Conservation (phyloP, 495 filamentous ascomycete species). For the Penicillium herquei region DNA sequence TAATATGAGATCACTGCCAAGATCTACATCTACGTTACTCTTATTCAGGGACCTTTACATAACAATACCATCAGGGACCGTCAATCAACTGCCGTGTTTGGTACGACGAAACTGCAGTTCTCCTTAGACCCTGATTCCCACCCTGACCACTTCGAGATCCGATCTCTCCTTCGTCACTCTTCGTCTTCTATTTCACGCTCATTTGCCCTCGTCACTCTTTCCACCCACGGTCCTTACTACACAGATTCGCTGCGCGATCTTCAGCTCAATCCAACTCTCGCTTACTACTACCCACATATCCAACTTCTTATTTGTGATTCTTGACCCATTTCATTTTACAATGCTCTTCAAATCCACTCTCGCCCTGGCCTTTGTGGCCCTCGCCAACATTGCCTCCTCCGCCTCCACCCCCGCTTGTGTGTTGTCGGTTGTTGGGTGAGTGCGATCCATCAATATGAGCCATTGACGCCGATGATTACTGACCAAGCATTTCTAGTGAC, state of each 20-base stretch:
- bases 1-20: no score
- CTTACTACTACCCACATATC: not conserved
- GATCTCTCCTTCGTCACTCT: constrained; percentile 26
- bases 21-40: no score
- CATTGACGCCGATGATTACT: constrained; percentile 8
- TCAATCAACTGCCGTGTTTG: not conserved
- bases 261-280: constrained; percentile 10
- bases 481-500: constrained; percentile 12
- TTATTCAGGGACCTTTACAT: not conserved
- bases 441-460: not conserved
- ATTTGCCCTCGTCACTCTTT: constrained; percentile 24
- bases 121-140: constrained; percentile 12
- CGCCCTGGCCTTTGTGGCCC: constrained; percentile 32
- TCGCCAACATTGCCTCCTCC: constrained; percentile 34
- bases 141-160: constrained; percentile 14
- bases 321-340: constrained; percentile 16
- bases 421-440: constrained; percentile 38
- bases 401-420: constrained; percentile 34
- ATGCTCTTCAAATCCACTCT: constrained; percentile 42
- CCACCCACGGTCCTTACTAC: constrained; percentile 21
- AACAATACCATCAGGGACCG: constrained; percentile 1
- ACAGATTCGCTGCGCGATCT: constrained; percentile 29
- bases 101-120: not conserved
- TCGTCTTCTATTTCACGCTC: constrained; percentile 24
- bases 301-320: not conserved